Base-by-base conservation (phyloP, 2,329 filamentous ascomycete genomes). In the Hypoxylon rubiginosum region DNA sequence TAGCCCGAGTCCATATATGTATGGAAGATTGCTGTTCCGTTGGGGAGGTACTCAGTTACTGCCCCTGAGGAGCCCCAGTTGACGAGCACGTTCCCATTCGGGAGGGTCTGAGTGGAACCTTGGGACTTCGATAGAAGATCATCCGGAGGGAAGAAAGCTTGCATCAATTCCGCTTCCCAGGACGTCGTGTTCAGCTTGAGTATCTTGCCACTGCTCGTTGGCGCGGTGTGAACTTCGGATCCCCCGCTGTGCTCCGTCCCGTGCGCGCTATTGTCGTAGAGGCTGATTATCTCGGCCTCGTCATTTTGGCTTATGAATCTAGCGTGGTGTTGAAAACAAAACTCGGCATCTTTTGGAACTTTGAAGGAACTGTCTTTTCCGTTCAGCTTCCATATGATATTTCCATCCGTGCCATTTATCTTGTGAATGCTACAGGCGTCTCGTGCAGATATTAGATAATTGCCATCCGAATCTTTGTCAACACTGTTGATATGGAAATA, bases 401-500 rank as follows among this genome's bases (percentile, higher is more conserved):
- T 76, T 32, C 85, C 85, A 7, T 82, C 81, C 9, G 77, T 77
- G 13, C 79, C 78, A 62, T 83, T 81, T 69, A 89, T 81, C 54
- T 81, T 82, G 32, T 78, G 78, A 10, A 88, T 76, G 17, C 81
- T 79, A 70, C 81, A 81, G 54, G 81, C 79, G 70, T 86, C 81
- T 1, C 85, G 82, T 0, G 82, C 79, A 0, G 85, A 88, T n/a
- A 89, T 78, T 10, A 88, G 73, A 61, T 85, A 89, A 69, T 88
- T 83, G 4, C 84, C 84, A 0, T 79, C 69, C 0, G 74, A 69
- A 56, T 83, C 82, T 71, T 87, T 86, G 69, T 86, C 82, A 28
- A 88, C 76, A 36, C 84, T 84, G 75, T 88, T 86, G 75, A 88
- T 82, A 73, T 87, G 85, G 72, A 87, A 87, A 65, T 82, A 87